Base-by-base conservation (phyloP, 2,329 filamentous ascomycete species). In the Arthrocladium fulminans region DNA sequence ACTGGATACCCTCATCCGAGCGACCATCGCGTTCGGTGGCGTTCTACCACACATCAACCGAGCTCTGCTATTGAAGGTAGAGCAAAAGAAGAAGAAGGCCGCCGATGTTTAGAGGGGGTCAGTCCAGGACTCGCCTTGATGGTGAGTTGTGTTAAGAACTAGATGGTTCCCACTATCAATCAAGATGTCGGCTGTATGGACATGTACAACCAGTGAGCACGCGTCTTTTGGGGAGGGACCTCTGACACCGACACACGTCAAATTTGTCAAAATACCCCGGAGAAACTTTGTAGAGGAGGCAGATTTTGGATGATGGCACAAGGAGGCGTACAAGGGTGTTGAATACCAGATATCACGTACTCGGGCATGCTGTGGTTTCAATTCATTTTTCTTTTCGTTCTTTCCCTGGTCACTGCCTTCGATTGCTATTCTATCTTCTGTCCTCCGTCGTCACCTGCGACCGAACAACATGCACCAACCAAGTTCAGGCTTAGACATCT, bases 11-110 rank as follows among this genome's bases (percentile, higher is more conserved):
- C 77, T 98, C 50, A 97, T 98, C 67, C 86, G 89, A 62, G 92
- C 92, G 50, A 98, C 92, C 54, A 98, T 98, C 63, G 92, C 92
- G 52, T 97, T 94, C 60, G 92, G 92, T 75, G 92, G 92, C 84
- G 92, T 98, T 23, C 75, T 98, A 64, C 92, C 92, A 57, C 90
- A 96, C 73, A 98, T 98, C 81, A 97, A 98, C 77, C 86, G 92
- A 61, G 92, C 92, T 12, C 76, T 98, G 59, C 76, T 98, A 60
- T 79, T 94, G 67, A 95, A 95, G 81, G 88, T 94, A 48, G 88
- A 95, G 72, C 86, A 94, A 73, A 94, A 94, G 85, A 95, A 95
- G 85, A 88, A 88, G 74, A 82, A 76, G 65, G 80, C 80, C 72
- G 64, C 63, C 24, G 67, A 66, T 39, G 59, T 59, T 49, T 66